Evolutionary conservation across 306 rosid genomes (phyloP).

Genomic region (Amphicarpaea edgeworthii): DNA sequence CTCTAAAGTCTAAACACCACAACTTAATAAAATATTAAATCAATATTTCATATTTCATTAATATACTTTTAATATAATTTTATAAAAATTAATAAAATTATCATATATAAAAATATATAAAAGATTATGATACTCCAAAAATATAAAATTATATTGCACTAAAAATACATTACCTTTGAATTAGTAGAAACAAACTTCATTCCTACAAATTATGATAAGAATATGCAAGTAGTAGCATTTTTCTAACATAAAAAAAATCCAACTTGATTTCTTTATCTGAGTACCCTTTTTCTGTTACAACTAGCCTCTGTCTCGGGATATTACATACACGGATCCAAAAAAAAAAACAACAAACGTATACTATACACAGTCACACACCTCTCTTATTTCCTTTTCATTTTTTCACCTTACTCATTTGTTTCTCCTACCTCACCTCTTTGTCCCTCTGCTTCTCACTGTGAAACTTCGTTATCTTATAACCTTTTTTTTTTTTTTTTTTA

Average conservation of each 20-base stretch:
- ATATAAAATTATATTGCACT: too few species aligned
- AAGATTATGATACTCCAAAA: too few species aligned
- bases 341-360: neutral
- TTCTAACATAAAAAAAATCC: neutral
- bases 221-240: neutral
- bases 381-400: neutral
- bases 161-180: too few species aligned
- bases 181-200: neutral
- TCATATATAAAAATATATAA: neutral
- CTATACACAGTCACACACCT: too few species aligned
- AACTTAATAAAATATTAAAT: neutral
- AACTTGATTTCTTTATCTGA: neutral
- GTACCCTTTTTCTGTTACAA: neutral
- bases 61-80: too few species aligned
- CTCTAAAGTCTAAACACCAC: neutral
- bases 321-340: neutral
- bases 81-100: too few species aligned
- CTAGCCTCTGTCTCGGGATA: neutral
- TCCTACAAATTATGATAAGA: neutral
- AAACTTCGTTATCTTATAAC: constrained; percentile 59
- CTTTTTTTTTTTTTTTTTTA: constrained; percentile 47
- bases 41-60: too few species aligned
- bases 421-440: constrained; percentile 55
- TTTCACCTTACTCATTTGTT: constrained; percentile 7
- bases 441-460: constrained; percentile 61